Base-by-base conservation (phyloP, 352 stramenopile genomes). In the Globisporangium alternatum region DNA sequence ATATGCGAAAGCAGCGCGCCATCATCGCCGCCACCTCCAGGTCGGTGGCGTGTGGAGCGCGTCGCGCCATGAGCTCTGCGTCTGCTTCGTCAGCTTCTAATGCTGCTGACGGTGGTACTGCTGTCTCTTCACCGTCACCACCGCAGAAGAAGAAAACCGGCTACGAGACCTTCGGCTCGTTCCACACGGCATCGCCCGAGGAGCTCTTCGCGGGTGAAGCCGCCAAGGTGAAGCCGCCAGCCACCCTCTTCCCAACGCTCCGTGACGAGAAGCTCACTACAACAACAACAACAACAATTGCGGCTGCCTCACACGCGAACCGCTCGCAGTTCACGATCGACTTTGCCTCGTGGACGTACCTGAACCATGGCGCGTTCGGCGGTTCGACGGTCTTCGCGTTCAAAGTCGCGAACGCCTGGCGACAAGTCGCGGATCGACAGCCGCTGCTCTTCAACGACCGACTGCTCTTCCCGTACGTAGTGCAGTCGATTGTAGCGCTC, bases 331-430 rank as follows among this genome's bases (percentile, higher is more conserved):
- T 92, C 53, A 72, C 78, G 3, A 60, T 90, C 43, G 81, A 88
- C 44, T 69, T 88, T 9, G 19, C 68, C 0, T 68, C 53, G 15
- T 98, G 91, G 91, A 96, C 86, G 37, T 98, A 97, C 70, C 64
- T 98, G 9, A 98, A 98, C 74, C 96, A 98, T 69, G 94, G 94
- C 37, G 93, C 94, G 1, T 98, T 98, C 66, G 94, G 94, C 9
- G 86, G 84, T 0, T 71, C 92, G 0, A 84, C 93, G 3, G 69
- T 69, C 30, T 79, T 87, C 25, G 91, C 90, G 13, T 76, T 77
- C 43, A 61, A 82, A 30, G 84, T 92, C 2, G 88, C 89, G 2
- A 49, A 69, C 12, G 69, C 77, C 19, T 98, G 96, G 96, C 78
- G 90, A 1, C 69, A 69, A 1, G 68, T 87, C 31, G 76, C 90